Percentiles rank a stretch among this genome's conserved stretches.
phyloP scores from a whole-genome alignment of 179 eudicot species.

The Spinacia oleracea region DNA sequence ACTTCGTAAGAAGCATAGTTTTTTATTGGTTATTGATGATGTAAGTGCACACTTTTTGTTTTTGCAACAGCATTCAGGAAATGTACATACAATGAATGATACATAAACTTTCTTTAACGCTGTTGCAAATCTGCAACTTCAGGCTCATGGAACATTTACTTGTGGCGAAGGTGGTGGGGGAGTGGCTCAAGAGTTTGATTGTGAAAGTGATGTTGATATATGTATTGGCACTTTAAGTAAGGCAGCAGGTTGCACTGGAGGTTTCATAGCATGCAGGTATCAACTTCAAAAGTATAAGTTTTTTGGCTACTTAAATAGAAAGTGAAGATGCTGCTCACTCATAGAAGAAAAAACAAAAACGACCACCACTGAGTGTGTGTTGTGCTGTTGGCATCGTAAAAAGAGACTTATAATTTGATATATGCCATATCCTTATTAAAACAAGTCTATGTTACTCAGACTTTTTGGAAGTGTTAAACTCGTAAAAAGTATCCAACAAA shows the following conservation, averaged over 20 bases:
- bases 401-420: background rate
- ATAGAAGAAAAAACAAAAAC: background rate
- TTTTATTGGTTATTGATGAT: constrained; percentile 90
- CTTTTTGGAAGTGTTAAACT: background rate
- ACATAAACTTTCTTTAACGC: constrained; percentile 4
- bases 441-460: background rate
- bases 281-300: background rate
- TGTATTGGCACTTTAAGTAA: constrained; percentile 94
- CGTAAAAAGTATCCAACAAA: background rate
- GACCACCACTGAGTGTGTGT: background rate
- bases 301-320: background rate
- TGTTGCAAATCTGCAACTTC: constrained; percentile 17
- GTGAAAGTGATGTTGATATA: constrained; percentile 82
- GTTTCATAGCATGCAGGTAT: constrained; percentile 98
- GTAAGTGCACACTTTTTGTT: constrained; percentile 45
- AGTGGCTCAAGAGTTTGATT: constrained; percentile 76
- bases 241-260: constrained; percentile 97
- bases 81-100: background rate
- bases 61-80: constrained; percentile 1
- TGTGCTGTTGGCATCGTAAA: background rate
- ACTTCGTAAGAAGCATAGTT: constrained; percentile 84
- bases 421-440: background rate
- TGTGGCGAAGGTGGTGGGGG: constrained; percentile 93
- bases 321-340: background rate
- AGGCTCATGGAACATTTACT: constrained; percentile 97